phyloP scores from a whole-genome alignment of 306 rosid species.

The Trichosanthes truncata region DNA sequence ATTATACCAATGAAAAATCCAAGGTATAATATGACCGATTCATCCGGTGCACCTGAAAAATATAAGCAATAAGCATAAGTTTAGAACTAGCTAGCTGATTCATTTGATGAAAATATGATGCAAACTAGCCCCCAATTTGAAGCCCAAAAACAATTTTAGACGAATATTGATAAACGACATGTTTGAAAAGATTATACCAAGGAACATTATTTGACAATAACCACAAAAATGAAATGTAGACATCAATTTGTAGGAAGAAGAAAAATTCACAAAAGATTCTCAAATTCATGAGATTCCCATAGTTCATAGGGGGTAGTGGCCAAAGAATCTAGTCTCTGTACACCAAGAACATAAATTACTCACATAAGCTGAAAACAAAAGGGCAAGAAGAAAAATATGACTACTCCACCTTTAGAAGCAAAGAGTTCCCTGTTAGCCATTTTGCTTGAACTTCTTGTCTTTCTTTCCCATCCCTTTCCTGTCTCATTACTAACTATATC shows the following conservation, averaged over 20 bases:
- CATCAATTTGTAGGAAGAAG: not conserved
- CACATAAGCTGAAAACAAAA: not conserved
- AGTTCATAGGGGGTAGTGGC: not conserved
- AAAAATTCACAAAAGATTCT: not conserved
- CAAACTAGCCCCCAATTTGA: not conserved
- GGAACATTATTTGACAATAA: not conserved
- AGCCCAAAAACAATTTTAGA: not conserved
- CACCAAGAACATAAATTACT: not conserved
- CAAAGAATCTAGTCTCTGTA: not conserved
- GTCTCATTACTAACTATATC: constrained; percentile 21
- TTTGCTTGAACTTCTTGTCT: constrained; percentile 24
- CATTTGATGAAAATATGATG: not conserved
- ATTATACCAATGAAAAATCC: constrained; percentile 69
- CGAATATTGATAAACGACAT: not conserved
- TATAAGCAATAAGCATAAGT: not conserved
- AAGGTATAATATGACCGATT: constrained; percentile 38
- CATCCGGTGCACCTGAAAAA: not conserved
- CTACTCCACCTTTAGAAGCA: constrained; percentile 11
- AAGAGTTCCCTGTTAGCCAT: constrained; percentile 16
- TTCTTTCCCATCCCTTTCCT: constrained; percentile 23
- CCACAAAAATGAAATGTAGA: not conserved
- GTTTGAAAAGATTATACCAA: not conserved
- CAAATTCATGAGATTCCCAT: not conserved
- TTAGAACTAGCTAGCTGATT: not conserved
- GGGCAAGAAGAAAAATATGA: not conserved